Evolutionary conservation across 257 asterid genomes (phyloP), one percentile per base, ranked within the genome.

Genomic region (Echium plantagineum): DNA sequence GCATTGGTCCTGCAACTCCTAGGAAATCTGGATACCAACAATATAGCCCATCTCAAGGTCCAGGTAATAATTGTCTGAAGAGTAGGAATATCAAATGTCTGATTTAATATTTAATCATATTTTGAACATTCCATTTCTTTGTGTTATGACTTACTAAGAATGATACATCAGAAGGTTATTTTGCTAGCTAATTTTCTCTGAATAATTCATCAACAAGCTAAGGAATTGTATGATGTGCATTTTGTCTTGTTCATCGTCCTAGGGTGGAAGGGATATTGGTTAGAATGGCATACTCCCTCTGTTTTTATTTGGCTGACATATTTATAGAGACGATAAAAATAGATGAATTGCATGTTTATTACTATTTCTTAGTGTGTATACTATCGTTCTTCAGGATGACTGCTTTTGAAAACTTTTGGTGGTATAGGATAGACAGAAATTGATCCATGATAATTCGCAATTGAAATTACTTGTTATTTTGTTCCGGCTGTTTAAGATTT

Each of bases 1-100:
- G 96, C 58, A 84, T 91, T 70, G 95, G 93, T 65, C 86, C 94
- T 51, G 94, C 98, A 48, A 87, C 94, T 4, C 95, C 96, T 6
- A 74, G 95, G 73, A 88, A 88, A 68, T 84, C 94, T 9, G 87
- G 86, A 56, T 83, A 83, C 69, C 91, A 82, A 66, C 89, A 75
- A 15, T 96, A 83, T 31, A 80, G 74, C 75, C 78, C 88, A 18
- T 73, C 93, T 15, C 94, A 63, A 68, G 95, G 96, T 83, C 3
- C 49, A 42, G 49, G 49, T 42, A 42, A 42, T 42, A 42, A 42
- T 42, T 42, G 16, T 10, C 4, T 13, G 16, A 12, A 2, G 15
- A 0, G 16, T 13, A 10, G 16, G 47, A 13, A 42, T 42, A 10
- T 42, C 17, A 42, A 12, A 10, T 13, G 17, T 42, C 49, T 42